phyloP scores from a whole-genome alignment of 176 grass and related monocot genomes.

The Triticum monococcum region DNA sequence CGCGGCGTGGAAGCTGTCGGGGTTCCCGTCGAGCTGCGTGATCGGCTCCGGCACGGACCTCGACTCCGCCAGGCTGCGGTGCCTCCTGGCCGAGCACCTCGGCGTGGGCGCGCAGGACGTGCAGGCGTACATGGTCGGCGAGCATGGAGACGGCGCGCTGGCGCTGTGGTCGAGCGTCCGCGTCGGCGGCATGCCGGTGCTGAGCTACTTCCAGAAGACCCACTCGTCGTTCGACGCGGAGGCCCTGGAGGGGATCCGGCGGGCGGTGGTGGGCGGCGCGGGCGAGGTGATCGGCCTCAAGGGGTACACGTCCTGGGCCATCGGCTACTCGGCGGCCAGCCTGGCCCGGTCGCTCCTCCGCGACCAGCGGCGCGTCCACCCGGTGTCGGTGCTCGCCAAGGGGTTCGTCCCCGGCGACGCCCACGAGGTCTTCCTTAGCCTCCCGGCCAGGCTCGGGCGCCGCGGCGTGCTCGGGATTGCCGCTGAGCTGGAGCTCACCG shows the following conservation, averaged over 20 bases:
- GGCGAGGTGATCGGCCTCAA: conserved; percentile 50
- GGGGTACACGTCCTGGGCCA: conserved; percentile 63
- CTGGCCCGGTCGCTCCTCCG: conserved; percentile 50
- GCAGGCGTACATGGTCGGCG: conserved; percentile 57
- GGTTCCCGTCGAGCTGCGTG: conserved; percentile 52
- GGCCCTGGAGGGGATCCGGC: conserved; percentile 38
- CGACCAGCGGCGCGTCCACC: conserved; percentile 50
- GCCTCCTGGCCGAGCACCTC: conserved; percentile 48
- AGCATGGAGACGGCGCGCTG: conserved; percentile 53
- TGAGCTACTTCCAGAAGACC: conserved; percentile 37
- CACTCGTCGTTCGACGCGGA: conserved; percentile 20
- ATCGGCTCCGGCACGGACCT: conserved; percentile 61
- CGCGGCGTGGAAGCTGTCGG: conserved; percentile 60
- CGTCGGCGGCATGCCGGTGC: conserved; percentile 42
- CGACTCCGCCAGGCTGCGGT: conserved; percentile 45
- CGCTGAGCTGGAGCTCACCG: conserved; percentile 37
- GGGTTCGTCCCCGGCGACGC: conserved; percentile 36
- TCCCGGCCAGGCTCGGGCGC: conserved; percentile 40
- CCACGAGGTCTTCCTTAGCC: conserved; percentile 56
- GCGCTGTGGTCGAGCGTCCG: conserved; percentile 58
- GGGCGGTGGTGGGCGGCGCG: conserved; percentile 39
- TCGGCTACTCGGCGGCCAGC: conserved; percentile 55
- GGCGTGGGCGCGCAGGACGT: conserved; percentile 55
- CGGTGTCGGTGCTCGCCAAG: conserved; percentile 50
- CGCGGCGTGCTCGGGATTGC: conserved; percentile 35